Evolutionary conservation across 1,284 basidiomycete species (phyloP), one percentile per base, ranked within the genome.

Genomic region (Puccinia horiana): DNA sequence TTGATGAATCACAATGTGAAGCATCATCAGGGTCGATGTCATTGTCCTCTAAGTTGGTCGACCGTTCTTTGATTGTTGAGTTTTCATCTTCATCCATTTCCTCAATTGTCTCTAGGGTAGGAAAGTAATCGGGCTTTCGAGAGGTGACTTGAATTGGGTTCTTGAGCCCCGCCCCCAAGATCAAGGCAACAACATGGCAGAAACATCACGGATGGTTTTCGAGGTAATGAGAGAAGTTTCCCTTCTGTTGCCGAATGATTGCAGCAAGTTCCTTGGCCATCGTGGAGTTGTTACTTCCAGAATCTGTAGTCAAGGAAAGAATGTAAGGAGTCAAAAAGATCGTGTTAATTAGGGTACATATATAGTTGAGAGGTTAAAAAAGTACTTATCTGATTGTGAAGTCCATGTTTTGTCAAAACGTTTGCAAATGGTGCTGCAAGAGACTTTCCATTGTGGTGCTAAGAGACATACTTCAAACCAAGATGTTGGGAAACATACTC

Each of bases 401-500:
- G 29, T 18, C 52, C 32, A 35, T 75, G 70, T 35, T 73, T 73
- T 16, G 29, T 29, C 0, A 73, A 6, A 14, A 73, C 44, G 32
- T 73, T 73, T 42, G 52, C 52, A 6, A 73, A 52, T 3, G 70
- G 70, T 14, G 44, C 18, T 5, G 70, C 70, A 16, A 73, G 29
- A 20, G 32, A 73, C 44, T 73, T 54, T 8, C 70, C 70, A 32
- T 73, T 73, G 35, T 73, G 73, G n/a, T 75, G 49, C 73, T 49
- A 75, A 1, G 52, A 52, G 44, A 74, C 32, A 23, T 52, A 52
- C 47, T 74, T 74, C 42, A 74, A 44, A 1, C 44, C 44, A 23
- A 74, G 47, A 35, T 74, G 72, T 32, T 23, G 47, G 14, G 42
- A 52, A 1, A 74, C 23, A 54, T 29, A 74, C 3, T 52, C 20